Evolutionary conservation across 371 early-diverging fungal genomes (phyloP).

Genomic region (Smittium culicis): DNA sequence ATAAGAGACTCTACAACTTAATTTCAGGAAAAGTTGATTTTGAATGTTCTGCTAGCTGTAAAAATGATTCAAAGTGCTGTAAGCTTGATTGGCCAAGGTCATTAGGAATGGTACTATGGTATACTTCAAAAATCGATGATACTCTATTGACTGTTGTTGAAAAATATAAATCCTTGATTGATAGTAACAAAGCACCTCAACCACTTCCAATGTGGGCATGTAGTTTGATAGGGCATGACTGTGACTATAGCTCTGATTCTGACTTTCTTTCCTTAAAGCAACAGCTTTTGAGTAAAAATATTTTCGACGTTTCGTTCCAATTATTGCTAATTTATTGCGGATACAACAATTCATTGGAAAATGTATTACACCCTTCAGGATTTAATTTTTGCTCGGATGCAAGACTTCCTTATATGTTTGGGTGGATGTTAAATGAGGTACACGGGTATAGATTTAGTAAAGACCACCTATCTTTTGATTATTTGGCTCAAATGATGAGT

Average conservation of each 20-base stretch:
- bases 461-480: constrained; percentile 5
- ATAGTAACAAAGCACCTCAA: not conserved
- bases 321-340: constrained; percentile 38
- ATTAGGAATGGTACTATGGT: constrained; percentile 59
- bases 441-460: constrained; percentile 33
- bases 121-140: constrained; percentile 18
- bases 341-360: constrained; percentile 34
- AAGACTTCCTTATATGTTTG: constrained; percentile 44
- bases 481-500: constrained; percentile 10
- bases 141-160: not conserved
- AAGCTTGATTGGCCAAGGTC: constrained; percentile 51
- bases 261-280: not conserved
- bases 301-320: constrained; percentile 44
- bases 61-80: constrained; percentile 9
- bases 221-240: not conserved
- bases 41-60: constrained; percentile 15
- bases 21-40: constrained; percentile 33
- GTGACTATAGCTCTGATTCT: not conserved
- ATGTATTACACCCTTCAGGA: constrained; percentile 36
- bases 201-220: constrained; percentile 8
- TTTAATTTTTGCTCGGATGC: constrained; percentile 38
- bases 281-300: constrained; percentile 12
- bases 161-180: not conserved
- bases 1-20: constrained; percentile 40
- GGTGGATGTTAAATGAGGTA: constrained; percentile 37